Base-by-base conservation (phyloP, 2,329 filamentous ascomycete genomes). In the Colletotrichum spaethianum region DNA sequence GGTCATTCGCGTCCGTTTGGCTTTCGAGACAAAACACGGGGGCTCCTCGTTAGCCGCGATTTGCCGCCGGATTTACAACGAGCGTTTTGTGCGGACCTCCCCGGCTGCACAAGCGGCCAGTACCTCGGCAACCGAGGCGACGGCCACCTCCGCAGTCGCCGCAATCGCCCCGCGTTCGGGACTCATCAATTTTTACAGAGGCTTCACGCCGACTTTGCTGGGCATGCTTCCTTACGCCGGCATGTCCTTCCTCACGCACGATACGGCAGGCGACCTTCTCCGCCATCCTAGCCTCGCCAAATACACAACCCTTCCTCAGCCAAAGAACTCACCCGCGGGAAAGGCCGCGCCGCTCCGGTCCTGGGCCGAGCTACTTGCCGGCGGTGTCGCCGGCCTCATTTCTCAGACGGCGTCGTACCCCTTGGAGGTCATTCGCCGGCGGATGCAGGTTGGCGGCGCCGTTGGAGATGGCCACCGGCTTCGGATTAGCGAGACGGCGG, bases 181-280 rank as follows among this genome's bases (percentile, higher is more conserved):
- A 4, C 80, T 98, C 0, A 83, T 90, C 67, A 99, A 99, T 82
- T 99, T 99, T 81, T 99, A 98, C 83, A 91, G 96, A 60, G 96
- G 96, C 61, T 99, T 99, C 81, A 90, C 91, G 0, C 94, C 96
- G 0, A 98, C 96, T 0, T 83, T 99, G 6, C 87, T 97, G 72
- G 96, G 96, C 76, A 99, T 99, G 96, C 86, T 99, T 0, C 96
- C 96, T 0, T 99, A 99, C 79, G 96, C 96, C 1, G 96, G 96
- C 77, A 92, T 97, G 78, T 98, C 95, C 1, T 99, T 99, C 83
- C 88, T 99, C 50, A 97, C 94, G 0, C 96, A 99, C 83, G 96
- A 99, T 81, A 94, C 94, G 5, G 90, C 93, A 50, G 94, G 94
- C 73, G 96, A 99, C 81, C 78, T 96, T 57, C 88, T 99, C 76